Evolutionary conservation across 2,329 filamentous ascomycete species (phyloP).

Genomic region (Exophiala phaeomuriformis): DNA sequence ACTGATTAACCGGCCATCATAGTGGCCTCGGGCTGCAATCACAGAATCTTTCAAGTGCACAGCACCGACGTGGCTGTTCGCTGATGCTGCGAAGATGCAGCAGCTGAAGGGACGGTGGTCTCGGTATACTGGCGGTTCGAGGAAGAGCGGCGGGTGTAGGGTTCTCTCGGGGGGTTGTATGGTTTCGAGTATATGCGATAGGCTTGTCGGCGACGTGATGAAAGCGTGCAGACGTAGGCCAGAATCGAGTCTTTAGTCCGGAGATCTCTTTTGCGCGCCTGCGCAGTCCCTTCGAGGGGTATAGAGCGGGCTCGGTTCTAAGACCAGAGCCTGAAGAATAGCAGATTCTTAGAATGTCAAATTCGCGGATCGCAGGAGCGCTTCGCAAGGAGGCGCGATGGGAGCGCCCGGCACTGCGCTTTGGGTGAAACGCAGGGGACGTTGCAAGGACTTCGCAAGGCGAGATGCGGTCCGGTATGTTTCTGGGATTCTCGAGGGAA

Average conservation of each 20-base stretch:
- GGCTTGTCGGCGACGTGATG: too few relatives aligned
- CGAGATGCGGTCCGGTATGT: not conserved
- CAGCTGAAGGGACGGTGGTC: not conserved
- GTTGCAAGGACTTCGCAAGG: not conserved
- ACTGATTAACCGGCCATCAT: constrained; percentile 14
- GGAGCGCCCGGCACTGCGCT: too few relatives aligned
- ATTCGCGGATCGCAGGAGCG: not conserved
- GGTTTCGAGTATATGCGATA: not conserved
- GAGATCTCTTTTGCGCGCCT: too few relatives aligned
- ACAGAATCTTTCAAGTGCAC: not conserved
- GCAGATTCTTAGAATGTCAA: too few relatives aligned
- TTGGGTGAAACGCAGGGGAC: not conserved
- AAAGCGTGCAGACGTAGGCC: too few relatives aligned
- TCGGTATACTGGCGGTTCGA: too few relatives aligned
- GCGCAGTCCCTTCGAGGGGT: too few relatives aligned
- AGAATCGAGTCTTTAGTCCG: too few relatives aligned
- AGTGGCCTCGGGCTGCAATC: not conserved
- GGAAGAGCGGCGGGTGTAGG: not conserved
- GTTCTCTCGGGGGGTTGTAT: not conserved
- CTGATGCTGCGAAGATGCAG: not conserved
- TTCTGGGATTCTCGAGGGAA: not conserved
- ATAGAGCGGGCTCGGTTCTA: too few relatives aligned
- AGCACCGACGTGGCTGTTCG: not conserved
- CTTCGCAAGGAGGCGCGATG: not conserved
- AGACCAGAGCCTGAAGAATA: too few relatives aligned